phyloP scores from a whole-genome alignment of 225 moss, liverwort and hornwort species.

The Ulota crispa region DNA sequence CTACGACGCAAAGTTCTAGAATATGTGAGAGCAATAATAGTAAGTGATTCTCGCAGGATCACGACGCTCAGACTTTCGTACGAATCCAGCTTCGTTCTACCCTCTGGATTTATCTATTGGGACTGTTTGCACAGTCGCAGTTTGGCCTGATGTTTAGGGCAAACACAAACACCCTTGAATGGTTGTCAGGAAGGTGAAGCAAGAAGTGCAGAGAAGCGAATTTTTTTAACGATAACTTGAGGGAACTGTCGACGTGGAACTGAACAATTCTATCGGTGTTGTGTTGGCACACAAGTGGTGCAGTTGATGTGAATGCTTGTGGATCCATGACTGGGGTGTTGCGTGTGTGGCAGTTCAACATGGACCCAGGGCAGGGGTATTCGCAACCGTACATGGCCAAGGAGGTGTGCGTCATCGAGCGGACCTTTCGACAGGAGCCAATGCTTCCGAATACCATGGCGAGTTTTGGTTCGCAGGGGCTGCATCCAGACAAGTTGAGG shows the following conservation, averaged over 20 bases:
- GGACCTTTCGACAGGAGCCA: slow-evolving; percentile 81
- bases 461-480: slow-evolving; percentile 59
- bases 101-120: not conserved
- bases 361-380: slow-evolving; percentile 54
- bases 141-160: slow-evolving; percentile 6
- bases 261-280: not conserved
- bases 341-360: slow-evolving; percentile 62
- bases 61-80: not conserved
- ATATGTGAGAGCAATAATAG: not conserved
- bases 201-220: not conserved
- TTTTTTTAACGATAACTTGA: not conserved
- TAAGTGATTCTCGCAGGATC: not conserved
- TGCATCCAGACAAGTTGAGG: slow-evolving; percentile 56
- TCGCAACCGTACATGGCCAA: slow-evolving; percentile 75
- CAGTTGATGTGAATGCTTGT: not conserved
- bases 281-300: not conserved
- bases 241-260: not conserved
- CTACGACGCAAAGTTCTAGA: not conserved
- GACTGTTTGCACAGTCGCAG: not conserved
- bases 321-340: slow-evolving; percentile 10
- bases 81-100: slow-evolving; percentile 6
- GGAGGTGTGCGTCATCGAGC: slow-evolving; percentile 85
- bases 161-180: not conserved
- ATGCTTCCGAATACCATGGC: slow-evolving; percentile 47
- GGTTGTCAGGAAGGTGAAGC: slow-evolving; percentile 2